Percentiles rank a stretch among this genome's conserved stretches.
These are phyloP conservation scores for Monilinia polystroma DNA, from an alignment of 2,329 filamentous ascomycete species.

Conservation along the genomic window DNA sequence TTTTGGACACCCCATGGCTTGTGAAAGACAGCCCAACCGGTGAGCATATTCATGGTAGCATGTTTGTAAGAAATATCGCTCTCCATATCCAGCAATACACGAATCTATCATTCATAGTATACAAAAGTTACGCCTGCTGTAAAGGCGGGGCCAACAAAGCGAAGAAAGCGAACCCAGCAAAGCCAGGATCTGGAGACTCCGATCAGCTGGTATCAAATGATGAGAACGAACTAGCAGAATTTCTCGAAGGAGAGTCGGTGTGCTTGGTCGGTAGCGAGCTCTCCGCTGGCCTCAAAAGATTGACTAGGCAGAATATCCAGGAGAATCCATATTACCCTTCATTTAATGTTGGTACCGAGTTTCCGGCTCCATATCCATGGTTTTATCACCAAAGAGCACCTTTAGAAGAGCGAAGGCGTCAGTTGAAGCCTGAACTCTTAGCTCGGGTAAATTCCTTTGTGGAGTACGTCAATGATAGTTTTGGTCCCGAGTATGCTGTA, in stretches of 20 bases:
- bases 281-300: constrained; percentile 21
- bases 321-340: constrained; percentile 22
- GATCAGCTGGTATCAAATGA: neutral
- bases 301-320: constrained; percentile 22
- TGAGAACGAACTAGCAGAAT: constrained; percentile 1
- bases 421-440: constrained; percentile 21
- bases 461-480: constrained; percentile 21
- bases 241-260: constrained; percentile 10
- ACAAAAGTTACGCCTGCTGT: constrained; percentile 21
- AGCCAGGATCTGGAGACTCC: neutral
- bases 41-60: constrained; percentile 19
- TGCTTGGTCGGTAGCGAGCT: constrained; percentile 19
- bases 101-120: constrained; percentile 20
- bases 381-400: constrained; percentile 23
- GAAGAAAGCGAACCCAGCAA: no score
- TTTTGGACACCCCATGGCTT: constrained; percentile 21
- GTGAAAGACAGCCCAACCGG: neutral
- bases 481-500: constrained; percentile 22
- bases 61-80: constrained; percentile 17
- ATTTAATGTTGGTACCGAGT: constrained; percentile 22
- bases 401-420: constrained; percentile 21
- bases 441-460: constrained; percentile 22
- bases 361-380: constrained; percentile 22
- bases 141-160: neutral
- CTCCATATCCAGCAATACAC: constrained; percentile 16